These are phyloP conservation scores for Porodaedalea pini DNA, from an alignment of 1,284 basidiomycete species.

Conservation along the genomic window DNA sequence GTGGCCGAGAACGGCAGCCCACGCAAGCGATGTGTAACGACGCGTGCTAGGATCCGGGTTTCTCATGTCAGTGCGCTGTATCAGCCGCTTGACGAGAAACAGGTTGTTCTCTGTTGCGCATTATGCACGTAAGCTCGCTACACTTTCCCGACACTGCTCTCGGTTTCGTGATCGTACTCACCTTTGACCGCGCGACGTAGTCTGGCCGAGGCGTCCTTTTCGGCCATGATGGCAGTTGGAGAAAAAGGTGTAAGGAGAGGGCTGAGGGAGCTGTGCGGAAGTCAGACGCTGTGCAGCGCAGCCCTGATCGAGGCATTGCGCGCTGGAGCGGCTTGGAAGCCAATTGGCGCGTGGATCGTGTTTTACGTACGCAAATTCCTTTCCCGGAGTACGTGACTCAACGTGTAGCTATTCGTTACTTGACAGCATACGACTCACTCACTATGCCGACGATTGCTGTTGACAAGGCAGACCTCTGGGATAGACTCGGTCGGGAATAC, in stretches of 20 bases:
- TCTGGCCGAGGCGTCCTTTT: conserved; percentile 72
- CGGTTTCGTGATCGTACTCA: conserved; percentile 26
- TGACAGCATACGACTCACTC: conserved; percentile 6
- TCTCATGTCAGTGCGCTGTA: conserved; percentile 79
- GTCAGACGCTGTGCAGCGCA: background rate
- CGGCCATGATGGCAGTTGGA: conserved; percentile 51
- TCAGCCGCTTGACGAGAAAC: conserved; percentile 79
- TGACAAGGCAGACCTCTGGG: conserved; percentile 93
- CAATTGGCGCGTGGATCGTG: background rate
- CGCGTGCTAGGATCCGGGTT: conserved; percentile 76
- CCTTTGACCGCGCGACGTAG: conserved; percentile 80
- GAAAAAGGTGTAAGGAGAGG: background rate
- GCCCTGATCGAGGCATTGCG: background rate
- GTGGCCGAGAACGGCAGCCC: conserved; percentile 80
- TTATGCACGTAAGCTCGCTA: conserved; percentile 23
- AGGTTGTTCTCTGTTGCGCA: conserved; percentile 78
- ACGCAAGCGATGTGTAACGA: conserved; percentile 82
- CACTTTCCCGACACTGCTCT: conserved; percentile 3
- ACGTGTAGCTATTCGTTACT: background rate
- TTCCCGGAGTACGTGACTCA: conserved; percentile 1
- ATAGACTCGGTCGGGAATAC: conserved; percentile 81
- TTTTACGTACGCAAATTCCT: background rate
- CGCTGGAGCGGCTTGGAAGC: background rate
- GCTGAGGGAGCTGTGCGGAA: background rate
- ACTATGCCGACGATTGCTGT: conserved; percentile 92